Conservation (phyloP, 2,329 filamentous ascomycete genomes). For the Botrytis fabae region DNA sequence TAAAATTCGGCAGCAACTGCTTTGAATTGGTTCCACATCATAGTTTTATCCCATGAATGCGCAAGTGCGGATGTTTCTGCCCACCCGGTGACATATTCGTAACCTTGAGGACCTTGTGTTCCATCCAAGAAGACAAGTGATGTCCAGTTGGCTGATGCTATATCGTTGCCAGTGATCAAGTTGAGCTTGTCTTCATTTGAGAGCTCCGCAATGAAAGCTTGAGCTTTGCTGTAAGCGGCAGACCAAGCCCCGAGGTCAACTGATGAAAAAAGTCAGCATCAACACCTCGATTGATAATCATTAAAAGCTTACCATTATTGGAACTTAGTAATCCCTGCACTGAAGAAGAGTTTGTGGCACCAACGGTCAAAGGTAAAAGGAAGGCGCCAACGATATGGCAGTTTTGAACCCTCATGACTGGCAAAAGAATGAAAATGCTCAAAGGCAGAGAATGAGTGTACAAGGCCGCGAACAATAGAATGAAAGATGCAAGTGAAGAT, state of each 20-base stretch:
- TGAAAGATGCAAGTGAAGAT: neutral
- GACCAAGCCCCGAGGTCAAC: constrained; percentile 41
- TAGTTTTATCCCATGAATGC: constrained; percentile 27
- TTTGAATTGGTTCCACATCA: constrained; percentile 27
- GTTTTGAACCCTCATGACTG: constrained; percentile 2
- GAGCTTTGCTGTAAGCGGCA: constrained; percentile 43
- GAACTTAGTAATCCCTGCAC: neutral
- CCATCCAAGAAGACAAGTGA: constrained; percentile 26
- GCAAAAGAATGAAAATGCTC: neutral
- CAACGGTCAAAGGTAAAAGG: constrained; percentile 2
- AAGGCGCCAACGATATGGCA: constrained; percentile 15
- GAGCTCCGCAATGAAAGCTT: constrained; percentile 43
- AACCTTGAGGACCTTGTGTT: constrained; percentile 27
- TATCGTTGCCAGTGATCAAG: constrained; percentile 40
- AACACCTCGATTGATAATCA: neutral
- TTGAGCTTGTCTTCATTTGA: constrained; percentile 47
- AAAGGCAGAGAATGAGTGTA: neutral
- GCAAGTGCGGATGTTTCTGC: constrained; percentile 24
- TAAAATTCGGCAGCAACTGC: constrained; percentile 28
- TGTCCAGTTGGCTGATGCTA: constrained; percentile 29
- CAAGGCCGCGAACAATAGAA: neutral
- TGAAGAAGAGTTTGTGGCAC: neutral
- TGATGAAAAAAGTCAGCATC: neutral
- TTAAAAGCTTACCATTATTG: neutral
- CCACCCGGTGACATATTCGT: constrained; percentile 29